Base-by-base conservation (phyloP, 495 filamentous ascomycete genomes). In the Hypoxylon crocopeplum region DNA sequence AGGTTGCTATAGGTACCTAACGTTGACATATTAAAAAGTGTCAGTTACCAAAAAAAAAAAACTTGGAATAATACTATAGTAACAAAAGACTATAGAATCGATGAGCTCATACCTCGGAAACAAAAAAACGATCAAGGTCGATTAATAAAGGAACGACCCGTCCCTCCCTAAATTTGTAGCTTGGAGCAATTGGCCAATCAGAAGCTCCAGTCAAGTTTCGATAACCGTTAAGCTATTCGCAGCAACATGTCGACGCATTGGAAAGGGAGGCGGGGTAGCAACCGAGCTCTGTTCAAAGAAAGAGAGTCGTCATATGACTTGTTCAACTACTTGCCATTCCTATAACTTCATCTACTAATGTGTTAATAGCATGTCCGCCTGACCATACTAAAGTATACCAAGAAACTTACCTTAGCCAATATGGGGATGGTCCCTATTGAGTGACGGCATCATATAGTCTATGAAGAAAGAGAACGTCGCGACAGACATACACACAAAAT, bases 221-320 rank as follows among this genome's bases (percentile, higher is more conserved):
- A 45, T 34, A 12, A 42, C 36, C n/a, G 7, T 41, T 38, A 39
- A 56, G 32, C 39, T 37, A 46, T 39, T 46, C 41, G 42, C 40
- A 55, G 40, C 32, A 34, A 12, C 32, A 3, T 34, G 12, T 13
- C 24, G 24, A 4, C 24, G 8, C n/a, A n/a, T n/a, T n/a, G n/a
- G n/a, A n/a, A n/a, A n/a, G n/a, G n/a, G n/a, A 37, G 37, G 60
- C 32, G 60, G 60, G 60, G 60, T 64, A 64, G 54, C 44, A 58
- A 16, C 15, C 12, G 19, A 52, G 41, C 38, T 56, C 33, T 30
- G 27, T 55, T 37, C 29, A 34, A 42, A 41, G 51, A 39, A 51
- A 0, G 7, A 10, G 21, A 46, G 25, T 47, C 36, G 53, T 57
- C 48, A 63, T 56, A 44, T 63, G 53, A 57, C 53, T 33, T 63